Base-by-base conservation (phyloP, 805 yeast species). In the Cyberlindnera mississippiensis region DNA sequence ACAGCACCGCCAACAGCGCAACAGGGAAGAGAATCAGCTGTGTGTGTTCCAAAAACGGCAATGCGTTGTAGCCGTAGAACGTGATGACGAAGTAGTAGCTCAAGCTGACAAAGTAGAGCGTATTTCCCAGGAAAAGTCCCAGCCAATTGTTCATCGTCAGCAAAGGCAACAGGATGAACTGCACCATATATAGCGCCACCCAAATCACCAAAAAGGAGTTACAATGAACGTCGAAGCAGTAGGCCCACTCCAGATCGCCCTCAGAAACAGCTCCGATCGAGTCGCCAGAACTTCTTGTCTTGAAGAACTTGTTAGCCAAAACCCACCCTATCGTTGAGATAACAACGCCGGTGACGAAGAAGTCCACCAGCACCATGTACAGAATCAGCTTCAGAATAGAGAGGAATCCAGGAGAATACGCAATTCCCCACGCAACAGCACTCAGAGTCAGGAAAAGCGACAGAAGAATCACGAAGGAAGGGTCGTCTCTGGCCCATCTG, bases 201-300 rank as follows among this genome's bases (percentile, higher is more conserved):
- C 95, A 87, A 33, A 88, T 80, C 13, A 82, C 69, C 48, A 88
- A 65, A 59, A 85, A 88, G n/a, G 96, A 76, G 62, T 90, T 90
- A 67, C 96, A 87, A 64, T 90, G 97, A 20, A 89, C 82, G 56
- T 89, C 97, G 59, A 90, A 90, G 66, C 96, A 88, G 60, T 87
- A 89, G 1, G 91, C 89, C 96, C 96, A 90, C 59, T 90, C 96
- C 40, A 87, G 66, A 31, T 70, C 65, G 19, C 64, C 69, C 26
- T 66, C 69, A n/a, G 53, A 38, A 11, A 54, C 49, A 11, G 55
- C 59, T 24, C 60, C 62, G 4, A 64, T 61, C 10, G 53, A 48
- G 10, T 52, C 54, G 26, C 29, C 54, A n/a, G n/a, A n/a, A n/a
- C n/a, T n/a, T 45, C 56, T 51, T 51, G 68, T 67, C 49, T 74